phyloP scores from a whole-genome alignment of 2,329 filamentous ascomycete species.

The Pseudogymnoascus sp. region DNA sequence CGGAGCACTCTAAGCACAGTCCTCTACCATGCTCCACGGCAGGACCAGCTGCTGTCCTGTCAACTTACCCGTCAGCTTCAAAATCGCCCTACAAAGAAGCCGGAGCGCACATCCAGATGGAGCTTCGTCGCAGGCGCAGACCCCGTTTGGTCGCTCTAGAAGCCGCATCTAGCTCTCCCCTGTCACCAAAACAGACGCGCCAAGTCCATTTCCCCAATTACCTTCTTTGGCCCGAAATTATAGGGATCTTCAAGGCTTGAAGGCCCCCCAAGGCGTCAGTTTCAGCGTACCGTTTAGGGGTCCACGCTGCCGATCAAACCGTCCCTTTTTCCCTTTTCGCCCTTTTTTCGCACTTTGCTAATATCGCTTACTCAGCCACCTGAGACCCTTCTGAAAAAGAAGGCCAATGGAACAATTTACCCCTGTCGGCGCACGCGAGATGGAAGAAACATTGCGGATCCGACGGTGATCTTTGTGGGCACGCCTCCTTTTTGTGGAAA shows the following conservation, averaged over 20 bases:
- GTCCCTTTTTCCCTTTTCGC: not conserved
- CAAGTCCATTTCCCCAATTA: not conserved
- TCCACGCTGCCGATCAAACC: not conserved
- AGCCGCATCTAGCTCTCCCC: not conserved
- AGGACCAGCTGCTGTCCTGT: not conserved
- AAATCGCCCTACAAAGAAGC: not conserved
- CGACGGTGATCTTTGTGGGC: not conserved
- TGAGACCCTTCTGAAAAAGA: not conserved
- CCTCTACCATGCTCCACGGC: not conserved
- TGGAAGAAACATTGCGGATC: not conserved
- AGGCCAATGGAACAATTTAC: slow-evolving; percentile 4
- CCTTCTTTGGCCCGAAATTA: not conserved
- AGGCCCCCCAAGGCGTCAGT: not conserved
- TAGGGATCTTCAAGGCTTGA: not conserved
- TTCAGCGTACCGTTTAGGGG: not conserved
- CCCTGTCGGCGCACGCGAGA: slow-evolving; percentile 3
- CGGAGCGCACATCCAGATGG: not conserved
- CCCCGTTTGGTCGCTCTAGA: not conserved
- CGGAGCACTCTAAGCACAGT: not conserved
- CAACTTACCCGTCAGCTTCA: not conserved
- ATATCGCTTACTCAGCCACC: slow-evolving; percentile 1
- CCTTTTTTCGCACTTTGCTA: not conserved
- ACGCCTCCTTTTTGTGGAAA: not conserved
- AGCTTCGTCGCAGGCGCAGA: not conserved
- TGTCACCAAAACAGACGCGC: not conserved